Conservation (phyloP, 345 rosid genomes). For the Rhodomyrtus tomentosa region DNA sequence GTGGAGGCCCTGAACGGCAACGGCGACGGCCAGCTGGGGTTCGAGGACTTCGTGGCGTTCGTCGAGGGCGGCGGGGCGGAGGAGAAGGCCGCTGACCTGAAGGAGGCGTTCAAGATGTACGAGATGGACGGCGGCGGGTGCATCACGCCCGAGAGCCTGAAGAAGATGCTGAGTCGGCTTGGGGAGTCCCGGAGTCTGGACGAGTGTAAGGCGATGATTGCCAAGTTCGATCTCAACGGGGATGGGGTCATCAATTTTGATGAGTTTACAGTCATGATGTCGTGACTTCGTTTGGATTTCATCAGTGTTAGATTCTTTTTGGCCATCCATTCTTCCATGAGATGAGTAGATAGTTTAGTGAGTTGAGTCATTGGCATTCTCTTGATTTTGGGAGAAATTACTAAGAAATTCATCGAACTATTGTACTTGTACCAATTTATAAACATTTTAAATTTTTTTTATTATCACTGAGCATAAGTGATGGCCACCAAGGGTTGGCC, state of each 20-base stretch:
- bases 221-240: constrained; percentile 40
- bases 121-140: constrained; percentile 27
- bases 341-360: not conserved
- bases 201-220: constrained; percentile 49
- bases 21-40: constrained; percentile 34
- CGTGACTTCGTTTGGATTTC: not conserved
- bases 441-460: too few relatives aligned
- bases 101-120: constrained; percentile 45
- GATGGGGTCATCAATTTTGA: constrained; percentile 52
- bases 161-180: constrained; percentile 38
- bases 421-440: too few relatives aligned
- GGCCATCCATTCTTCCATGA: not conserved
- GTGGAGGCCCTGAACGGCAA: constrained; percentile 11
- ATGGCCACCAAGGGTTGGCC: too few relatives aligned
- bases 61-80: constrained; percentile 37
- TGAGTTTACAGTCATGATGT: constrained; percentile 64
- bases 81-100: constrained; percentile 34
- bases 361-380: not conserved
- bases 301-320: not conserved
- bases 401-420: too few relatives aligned
- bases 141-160: constrained; percentile 48
- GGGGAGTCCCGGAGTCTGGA: constrained; percentile 32
- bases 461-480: too few relatives aligned
- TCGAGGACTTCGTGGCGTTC: constrained; percentile 40
- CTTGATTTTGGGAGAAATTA: too few relatives aligned